Evolutionary conservation across 2,329 filamentous ascomycete species (phyloP), one percentile per base, ranked within the genome.

Genomic region (Phaeosphaeriaceae sp.): DNA sequence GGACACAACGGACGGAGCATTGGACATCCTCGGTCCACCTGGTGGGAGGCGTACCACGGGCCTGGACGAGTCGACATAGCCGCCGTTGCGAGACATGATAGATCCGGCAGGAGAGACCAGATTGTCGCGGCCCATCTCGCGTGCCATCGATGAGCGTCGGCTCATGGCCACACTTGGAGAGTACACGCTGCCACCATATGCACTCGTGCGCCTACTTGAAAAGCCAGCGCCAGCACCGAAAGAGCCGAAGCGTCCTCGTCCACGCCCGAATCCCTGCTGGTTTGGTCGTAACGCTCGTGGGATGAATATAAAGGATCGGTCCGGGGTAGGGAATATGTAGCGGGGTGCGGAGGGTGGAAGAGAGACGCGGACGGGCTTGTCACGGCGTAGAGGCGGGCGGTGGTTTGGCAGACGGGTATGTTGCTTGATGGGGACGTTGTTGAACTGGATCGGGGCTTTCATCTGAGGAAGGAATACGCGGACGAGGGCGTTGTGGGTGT

Each of bases 291-390:
- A 86, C 11, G 94, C 94, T 66, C 95, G 87, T 13, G 95, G 95
- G 60, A 99, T 99, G 80, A 99, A 99, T 70, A 97, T 97, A 78
- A 99, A 99, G 0, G 95, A 98, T 65, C 95, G 86, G 70, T 97
- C 94, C 49, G 87, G 84, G 1, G 93, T 91, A 6, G 95, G 95
- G 79, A 95, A 97, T 60, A 97, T 94, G 78, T 97, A 97, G 63
- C 91, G 88, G 35, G 93, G 91, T 13, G 88, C 83, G 63, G 91
- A 86, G 26, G 91, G 85, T 1, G 95, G 94, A 44, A 99, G 84
- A 9, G 93, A 97, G 67, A 99, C 92, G 52, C 95, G 90, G 43
- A 98, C 95, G 8, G 95, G 95, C 77, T 98, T 99, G 81, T 99
- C 95, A 69, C 95, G 90, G 63, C 95, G 91, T 50, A 99, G 86